Evolutionary conservation across 257 asterid genomes (phyloP).

Genomic region (Orobanche coerulescens): DNA sequence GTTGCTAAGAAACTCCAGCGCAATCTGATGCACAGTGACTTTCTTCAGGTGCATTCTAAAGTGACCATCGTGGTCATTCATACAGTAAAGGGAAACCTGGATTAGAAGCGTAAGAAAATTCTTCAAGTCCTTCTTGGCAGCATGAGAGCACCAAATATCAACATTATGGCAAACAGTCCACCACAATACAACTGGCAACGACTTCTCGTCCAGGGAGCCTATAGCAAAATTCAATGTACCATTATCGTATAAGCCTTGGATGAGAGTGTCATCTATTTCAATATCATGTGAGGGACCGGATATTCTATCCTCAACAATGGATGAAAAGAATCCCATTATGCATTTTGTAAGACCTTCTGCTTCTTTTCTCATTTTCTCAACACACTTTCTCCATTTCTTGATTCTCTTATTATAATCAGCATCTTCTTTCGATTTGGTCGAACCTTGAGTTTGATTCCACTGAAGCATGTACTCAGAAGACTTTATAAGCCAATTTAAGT

Average conservation of each 20-base stretch:
- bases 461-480: slow-evolving; percentile 60
- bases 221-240: slow-evolving; percentile 32
- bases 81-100: slow-evolving; percentile 36
- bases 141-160: slow-evolving; percentile 77
- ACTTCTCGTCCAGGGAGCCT: slow-evolving; percentile 51
- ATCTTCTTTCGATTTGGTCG: slow-evolving; percentile 35
- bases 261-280: slow-evolving; percentile 25
- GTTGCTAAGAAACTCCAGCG: slow-evolving; percentile 59
- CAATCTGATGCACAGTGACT: slow-evolving; percentile 41
- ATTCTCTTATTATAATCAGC: slow-evolving; percentile 35
- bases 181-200: slow-evolving; percentile 53
- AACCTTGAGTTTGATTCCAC: slow-evolving; percentile 36
- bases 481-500: slow-evolving; percentile 55
- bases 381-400: slow-evolving; percentile 43
- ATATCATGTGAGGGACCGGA: slow-evolving; percentile 24
- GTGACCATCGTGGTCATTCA: slow-evolving; percentile 21
- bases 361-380: slow-evolving; percentile 48
- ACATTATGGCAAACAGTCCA: slow-evolving; percentile 50
- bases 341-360: slow-evolving; percentile 53
- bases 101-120: slow-evolving; percentile 47
- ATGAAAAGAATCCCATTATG: slow-evolving; percentile 41
- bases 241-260: slow-evolving; percentile 29
- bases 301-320: slow-evolving; percentile 34
- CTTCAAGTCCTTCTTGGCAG: slow-evolving; percentile 64
- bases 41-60: slow-evolving; percentile 32